These are phyloP conservation scores for Leptomonas pyrrhocoris DNA, from an alignment of 208 protist species.

Conservation along the genomic window DNA sequence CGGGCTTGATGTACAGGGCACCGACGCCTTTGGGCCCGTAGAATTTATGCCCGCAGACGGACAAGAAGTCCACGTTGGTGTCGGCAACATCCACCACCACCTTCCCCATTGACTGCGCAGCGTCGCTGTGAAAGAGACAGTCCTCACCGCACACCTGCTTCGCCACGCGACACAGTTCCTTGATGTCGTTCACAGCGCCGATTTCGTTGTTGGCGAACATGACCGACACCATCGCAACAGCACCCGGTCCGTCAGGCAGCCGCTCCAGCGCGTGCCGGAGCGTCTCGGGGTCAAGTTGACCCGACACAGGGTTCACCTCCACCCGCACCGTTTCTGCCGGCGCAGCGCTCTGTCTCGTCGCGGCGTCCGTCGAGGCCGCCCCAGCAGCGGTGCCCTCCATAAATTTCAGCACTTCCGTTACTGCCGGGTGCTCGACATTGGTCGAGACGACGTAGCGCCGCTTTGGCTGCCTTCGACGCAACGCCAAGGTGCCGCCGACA, in stretches of 20 bases:
- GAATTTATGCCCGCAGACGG: conserved; percentile 98
- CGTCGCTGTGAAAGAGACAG: conserved; percentile 94
- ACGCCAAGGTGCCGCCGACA: conserved; percentile 48
- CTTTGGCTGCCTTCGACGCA: conserved; percentile 33
- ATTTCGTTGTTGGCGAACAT: conserved; percentile 98
- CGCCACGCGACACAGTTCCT: conserved; percentile 65
- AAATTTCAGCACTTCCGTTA: conserved; percentile 78
- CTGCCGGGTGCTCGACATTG: conserved; percentile 86
- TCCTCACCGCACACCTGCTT: conserved; percentile 67
- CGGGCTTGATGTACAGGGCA: conserved; percentile 73
- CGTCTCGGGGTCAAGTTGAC: conserved; percentile 34
- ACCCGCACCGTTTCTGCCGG: conserved; percentile 37
- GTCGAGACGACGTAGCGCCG: conserved; percentile 73
- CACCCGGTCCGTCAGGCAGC: conserved; percentile 45
- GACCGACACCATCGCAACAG: conserved; percentile 85
- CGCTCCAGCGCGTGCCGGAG: conserved; percentile 41
- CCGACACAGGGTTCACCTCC: conserved; percentile 46
- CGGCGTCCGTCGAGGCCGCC: neutral
- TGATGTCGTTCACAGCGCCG: conserved; percentile 92
- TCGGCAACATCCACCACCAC: conserved; percentile 94
- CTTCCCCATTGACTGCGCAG: conserved; percentile 97
- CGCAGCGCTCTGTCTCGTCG: neutral
- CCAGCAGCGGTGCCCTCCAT: conserved; percentile 19
- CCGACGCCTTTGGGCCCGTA: conserved; percentile 96
- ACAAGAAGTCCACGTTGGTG: conserved; percentile 94